These are phyloP conservation scores for Helotiales sp. DNA, from an alignment of 2,329 filamentous ascomycete species.

Conservation along the genomic window DNA sequence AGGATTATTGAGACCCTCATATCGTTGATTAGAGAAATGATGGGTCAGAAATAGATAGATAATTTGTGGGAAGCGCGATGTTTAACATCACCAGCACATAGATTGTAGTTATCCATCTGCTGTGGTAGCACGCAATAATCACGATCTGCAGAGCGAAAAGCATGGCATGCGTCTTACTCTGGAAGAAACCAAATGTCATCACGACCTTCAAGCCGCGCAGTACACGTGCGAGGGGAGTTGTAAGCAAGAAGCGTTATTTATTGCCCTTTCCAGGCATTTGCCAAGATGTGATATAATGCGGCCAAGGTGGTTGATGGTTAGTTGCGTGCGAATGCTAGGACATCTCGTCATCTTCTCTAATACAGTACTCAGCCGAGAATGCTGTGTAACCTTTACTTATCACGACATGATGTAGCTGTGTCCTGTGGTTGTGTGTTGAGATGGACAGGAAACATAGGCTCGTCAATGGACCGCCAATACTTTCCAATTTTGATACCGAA, in stretches of 20 bases:
- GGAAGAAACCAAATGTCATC: neutral
- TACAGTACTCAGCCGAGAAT: neutral
- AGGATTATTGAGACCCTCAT: neutral
- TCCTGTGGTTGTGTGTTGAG: too few species aligned
- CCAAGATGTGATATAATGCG: neutral
- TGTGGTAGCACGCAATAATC: neutral
- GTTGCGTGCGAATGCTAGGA: neutral
- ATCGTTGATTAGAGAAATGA: neutral
- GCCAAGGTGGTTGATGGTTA: neutral
- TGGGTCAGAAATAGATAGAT: neutral
- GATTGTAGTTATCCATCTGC: neutral
- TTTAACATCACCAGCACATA: neutral
- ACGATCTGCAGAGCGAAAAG: neutral
- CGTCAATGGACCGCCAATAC: too few species aligned
- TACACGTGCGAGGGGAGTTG: neutral
- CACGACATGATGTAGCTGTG: too few species aligned
- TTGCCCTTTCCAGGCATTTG: neutral
- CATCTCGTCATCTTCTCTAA: neutral
- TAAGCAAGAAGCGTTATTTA: neutral
- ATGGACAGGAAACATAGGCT: too few species aligned
- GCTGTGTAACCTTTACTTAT: neutral
- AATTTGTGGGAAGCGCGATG: neutral
- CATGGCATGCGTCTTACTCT: neutral
- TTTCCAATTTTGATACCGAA: too few species aligned
- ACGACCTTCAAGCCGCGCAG: neutral